Evolutionary conservation across 345 rosid species (phyloP).

Genomic region (Euphorbia peplus): DNA sequence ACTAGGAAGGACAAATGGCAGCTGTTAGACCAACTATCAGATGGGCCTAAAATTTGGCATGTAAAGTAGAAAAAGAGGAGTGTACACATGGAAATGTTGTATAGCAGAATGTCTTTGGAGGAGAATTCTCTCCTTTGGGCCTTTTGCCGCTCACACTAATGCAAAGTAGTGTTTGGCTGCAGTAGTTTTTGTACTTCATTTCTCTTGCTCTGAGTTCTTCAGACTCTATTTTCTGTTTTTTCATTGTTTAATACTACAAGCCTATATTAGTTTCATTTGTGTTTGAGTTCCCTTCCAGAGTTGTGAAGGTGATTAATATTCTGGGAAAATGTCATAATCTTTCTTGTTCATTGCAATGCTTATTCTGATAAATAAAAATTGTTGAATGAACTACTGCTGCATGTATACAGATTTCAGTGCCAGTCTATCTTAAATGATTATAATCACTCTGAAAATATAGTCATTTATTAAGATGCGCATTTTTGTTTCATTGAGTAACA

Average conservation of each 20-base stretch:
- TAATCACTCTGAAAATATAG: not conserved
- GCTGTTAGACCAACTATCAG: not conserved
- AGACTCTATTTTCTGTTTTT: not conserved
- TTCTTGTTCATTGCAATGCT: not conserved
- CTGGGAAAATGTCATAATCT: not conserved
- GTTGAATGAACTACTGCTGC: not conserved
- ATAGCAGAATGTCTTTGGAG: not conserved
- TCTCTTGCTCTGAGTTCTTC: not conserved
- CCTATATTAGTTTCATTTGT: not conserved
- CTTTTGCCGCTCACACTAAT: no score
- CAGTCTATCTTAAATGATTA: not conserved
- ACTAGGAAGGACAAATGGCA: not conserved
- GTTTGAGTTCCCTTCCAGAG: not conserved
- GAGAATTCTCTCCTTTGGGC: not conserved
- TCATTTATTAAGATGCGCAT: not conserved
- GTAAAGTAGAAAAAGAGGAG: not conserved
- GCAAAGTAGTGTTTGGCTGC: not conserved
- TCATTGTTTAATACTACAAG: not conserved
- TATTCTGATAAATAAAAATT: not conserved
- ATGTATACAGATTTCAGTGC: not conserved
- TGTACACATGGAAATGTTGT: not conserved
- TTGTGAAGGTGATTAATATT: not conserved
- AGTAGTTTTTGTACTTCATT: not conserved
- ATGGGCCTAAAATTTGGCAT: not conserved
- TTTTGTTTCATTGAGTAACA: conserved; percentile 4